Base-by-base conservation (phyloP, 805 yeast species). In the Metschnikowia arizonensis region DNA sequence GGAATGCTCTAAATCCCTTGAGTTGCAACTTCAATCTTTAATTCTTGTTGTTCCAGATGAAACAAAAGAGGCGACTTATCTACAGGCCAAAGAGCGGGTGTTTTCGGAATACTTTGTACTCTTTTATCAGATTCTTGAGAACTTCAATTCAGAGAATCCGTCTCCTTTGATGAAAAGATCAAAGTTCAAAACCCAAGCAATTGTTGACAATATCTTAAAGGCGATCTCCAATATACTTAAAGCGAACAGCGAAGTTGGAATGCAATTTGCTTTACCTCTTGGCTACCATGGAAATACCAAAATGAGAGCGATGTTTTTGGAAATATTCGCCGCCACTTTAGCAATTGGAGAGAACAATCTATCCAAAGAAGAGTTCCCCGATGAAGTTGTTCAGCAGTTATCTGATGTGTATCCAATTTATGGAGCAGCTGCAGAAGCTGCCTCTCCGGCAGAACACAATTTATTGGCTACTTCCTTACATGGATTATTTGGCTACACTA, bases 171-270 rank as follows among this genome's bases (percentile, higher is more conserved):
- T 49, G 50, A 32, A 45, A 35, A 55, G 61, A 46, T 64, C 68
- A 18, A 71, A 68, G 53, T 85, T 83, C 56, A 82, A 84, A 56
- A 67, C 79, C 10, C 69, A 76, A 19, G 62, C 67, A 7, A 71
- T 88, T 25, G 74, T 81, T 15, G 86, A 83, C 15, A 79, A 82
- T 61, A 79, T 83, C 9, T 78, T 87, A 44, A 66, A 70, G 18
- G 80, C 86, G 17, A 68, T 88, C 40, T 80, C 89, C 2, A 85
- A 85, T 52, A 62, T 88, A 42, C 69, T 88, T 37, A 81, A 78
- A 53, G 75, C 87, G 3, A 88, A 88, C 55, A 80, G 83, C 5
- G 88, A 83, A 44, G 81, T 85, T 19, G 95, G 96, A 6, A 66
- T 88, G 55, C 80, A 79, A 42, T 79, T 78, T 60, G 88, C 90